Percentiles rank a stretch among this genome's conserved stretches.
Conservation (phyloP, 768 basidiomycete species). For the Asterophora lycoperdoides region DNA sequence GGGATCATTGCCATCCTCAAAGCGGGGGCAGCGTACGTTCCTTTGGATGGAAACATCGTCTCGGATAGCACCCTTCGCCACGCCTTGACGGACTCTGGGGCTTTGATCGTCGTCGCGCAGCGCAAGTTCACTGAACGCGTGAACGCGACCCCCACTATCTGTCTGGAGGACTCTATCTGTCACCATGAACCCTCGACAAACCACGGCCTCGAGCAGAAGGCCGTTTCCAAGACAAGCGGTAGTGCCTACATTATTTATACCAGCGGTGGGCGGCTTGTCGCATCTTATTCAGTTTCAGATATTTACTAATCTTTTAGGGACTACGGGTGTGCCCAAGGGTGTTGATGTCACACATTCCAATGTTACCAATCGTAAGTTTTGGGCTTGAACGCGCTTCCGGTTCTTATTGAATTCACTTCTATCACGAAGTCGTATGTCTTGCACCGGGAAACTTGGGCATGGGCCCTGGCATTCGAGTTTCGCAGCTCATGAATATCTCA, state of each 20-base stretch:
- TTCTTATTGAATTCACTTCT: not conserved
- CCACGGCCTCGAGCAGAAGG: slow-evolving; percentile 33
- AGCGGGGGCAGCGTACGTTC: slow-evolving; percentile 54
- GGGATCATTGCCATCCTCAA: slow-evolving; percentile 52
- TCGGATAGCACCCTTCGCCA: slow-evolving; percentile 50
- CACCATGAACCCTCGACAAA: slow-evolving; percentile 7
- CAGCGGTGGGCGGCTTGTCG: slow-evolving; percentile 37
- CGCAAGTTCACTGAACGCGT: slow-evolving; percentile 38
- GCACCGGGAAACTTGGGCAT: slow-evolving; percentile 53
- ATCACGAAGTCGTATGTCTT: slow-evolving; percentile 27
- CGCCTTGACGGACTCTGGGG: slow-evolving; percentile 42
- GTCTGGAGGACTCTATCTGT: slow-evolving; percentile 30
- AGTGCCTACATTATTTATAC: slow-evolving; percentile 58
- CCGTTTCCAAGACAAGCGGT: slow-evolving; percentile 34
- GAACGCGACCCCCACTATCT: slow-evolving; percentile 20
- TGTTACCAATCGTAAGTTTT: slow-evolving; percentile 48
- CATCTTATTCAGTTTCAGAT: not conserved
- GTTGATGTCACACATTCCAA: slow-evolving; percentile 52
- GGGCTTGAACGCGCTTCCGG: not conserved
- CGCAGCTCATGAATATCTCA: slow-evolving; percentile 57
- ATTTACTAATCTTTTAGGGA: slow-evolving; percentile 31
- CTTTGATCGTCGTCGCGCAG: slow-evolving; percentile 40
- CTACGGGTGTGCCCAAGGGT: slow-evolving; percentile 55
- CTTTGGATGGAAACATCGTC: slow-evolving; percentile 51
- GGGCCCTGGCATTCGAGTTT: slow-evolving; percentile 46